Base-by-base conservation (phyloP, 768 basidiomycete species). In the Xerocomellus dryophilus region DNA sequence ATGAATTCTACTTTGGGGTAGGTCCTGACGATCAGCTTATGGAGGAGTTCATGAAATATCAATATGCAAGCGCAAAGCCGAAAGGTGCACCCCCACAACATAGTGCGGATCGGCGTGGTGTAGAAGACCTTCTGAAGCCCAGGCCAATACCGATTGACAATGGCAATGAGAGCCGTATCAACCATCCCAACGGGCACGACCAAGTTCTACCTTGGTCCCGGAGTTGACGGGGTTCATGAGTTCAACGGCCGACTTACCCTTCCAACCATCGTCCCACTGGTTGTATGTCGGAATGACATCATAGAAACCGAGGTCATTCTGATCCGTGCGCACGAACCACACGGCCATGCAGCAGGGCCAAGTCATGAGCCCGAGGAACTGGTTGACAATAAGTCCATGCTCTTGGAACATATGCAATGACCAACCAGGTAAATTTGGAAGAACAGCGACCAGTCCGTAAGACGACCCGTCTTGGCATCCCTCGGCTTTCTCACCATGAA, bases 31-130 rank as follows among this genome's bases (percentile, higher is more conserved):
- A 79, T 55, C 45, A 77, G 54, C 61, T 80, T 80, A 23, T 78
- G 69, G 1, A 71, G 69, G 1, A 71, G 51, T 56, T 80, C 79
- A 47, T 80, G 78, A 42, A 78, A 58, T 6, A 61, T 62, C 49
- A 80, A 57, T 6, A 80, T 2, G 61, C 76, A 12, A 74, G 41
- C 2, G 75, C 79, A 35, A 79, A 77, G 2, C 64, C 69, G 50
- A 79, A 74, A 2, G 79, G 78, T 27, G 77, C n/a, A 66, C 14
- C 76, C 70, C 79, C 79, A 80, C 62, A 78, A 80, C 72, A 73
- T 76, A 2, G 68, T 61, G 2, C 75, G 78, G 25, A 79, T 78
- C 7, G 75, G 73, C 2, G 73, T 61, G 4, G 78, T 80, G 2
- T 31, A 34, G 47, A 80, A 80, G 23, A 79, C 75, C 0, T 41